Conservation (phyloP, 2,329 filamentous ascomycete species). For the Epichloe festucae region DNA sequence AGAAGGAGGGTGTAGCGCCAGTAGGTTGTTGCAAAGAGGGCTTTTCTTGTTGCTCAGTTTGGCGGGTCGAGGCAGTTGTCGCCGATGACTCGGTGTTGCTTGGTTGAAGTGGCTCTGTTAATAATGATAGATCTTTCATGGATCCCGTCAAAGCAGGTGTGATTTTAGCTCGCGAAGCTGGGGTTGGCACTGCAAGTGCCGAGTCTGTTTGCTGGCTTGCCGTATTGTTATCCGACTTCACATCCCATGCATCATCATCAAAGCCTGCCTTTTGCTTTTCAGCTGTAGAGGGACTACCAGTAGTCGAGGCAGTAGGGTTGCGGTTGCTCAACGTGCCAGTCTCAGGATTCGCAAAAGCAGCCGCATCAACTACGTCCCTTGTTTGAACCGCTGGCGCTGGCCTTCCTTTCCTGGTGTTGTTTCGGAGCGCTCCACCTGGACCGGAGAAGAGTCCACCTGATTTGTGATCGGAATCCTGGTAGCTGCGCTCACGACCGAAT, state of each 20-base stretch:
- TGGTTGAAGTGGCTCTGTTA: constrained; percentile 39
- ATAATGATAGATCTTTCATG: constrained; percentile 43
- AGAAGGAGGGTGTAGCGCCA: constrained; percentile 47
- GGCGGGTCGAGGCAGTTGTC: constrained; percentile 5
- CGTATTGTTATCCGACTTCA: constrained; percentile 44
- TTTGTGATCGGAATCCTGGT: constrained; percentile 47
- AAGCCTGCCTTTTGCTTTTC: constrained; percentile 46
- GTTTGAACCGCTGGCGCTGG: constrained; percentile 79
- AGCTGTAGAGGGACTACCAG: constrained; percentile 15
- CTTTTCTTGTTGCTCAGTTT: constrained; percentile 15
- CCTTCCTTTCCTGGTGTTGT: constrained; percentile 87
- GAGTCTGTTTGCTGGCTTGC: constrained; percentile 42
- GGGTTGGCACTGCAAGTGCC: constrained; percentile 9
- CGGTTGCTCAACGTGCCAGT: constrained; percentile 12
- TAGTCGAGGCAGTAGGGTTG: constrained; percentile 11
- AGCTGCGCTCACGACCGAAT: constrained; percentile 47
- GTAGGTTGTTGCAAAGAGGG: constrained; percentile 30
- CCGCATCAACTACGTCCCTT: constrained; percentile 76
- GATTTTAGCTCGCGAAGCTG: constrained; percentile 12
- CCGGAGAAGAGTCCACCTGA: constrained; percentile 73
- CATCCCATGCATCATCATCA: constrained; percentile 95
- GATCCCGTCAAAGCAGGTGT: constrained; percentile 34
- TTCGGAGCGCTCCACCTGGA: constrained; percentile 76
- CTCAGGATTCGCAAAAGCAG: constrained; percentile 59
- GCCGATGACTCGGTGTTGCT: constrained; percentile 26